Conservation (phyloP, 208 protist genomes). For the Lotmaria passim region DNA sequence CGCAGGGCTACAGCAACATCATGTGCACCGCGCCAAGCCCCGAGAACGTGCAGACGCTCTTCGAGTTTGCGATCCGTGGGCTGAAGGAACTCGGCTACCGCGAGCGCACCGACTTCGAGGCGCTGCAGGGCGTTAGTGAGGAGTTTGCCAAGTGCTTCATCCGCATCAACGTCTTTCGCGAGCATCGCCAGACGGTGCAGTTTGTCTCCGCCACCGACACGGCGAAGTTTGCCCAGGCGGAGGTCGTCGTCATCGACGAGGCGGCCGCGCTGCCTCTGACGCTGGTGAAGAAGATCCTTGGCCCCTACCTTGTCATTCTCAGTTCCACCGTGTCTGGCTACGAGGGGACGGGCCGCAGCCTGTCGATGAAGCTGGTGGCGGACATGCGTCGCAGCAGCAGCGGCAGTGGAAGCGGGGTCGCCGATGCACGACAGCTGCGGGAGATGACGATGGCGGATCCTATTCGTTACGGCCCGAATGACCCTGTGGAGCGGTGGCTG, state of each 20-base stretch:
- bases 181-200: constrained; percentile 98
- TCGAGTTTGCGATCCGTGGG: constrained; percentile 98
- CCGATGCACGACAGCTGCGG: constrained; percentile 76
- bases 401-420: constrained; percentile 26
- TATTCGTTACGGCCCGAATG: constrained; percentile 97
- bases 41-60: constrained; percentile 99
- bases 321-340: constrained; percentile 99
- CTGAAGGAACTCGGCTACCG: constrained; percentile 96
- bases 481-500: constrained; percentile 98
- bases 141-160: constrained; percentile 97
- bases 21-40: constrained; percentile 98
- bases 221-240: constrained; percentile 94
- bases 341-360: constrained; percentile 98
- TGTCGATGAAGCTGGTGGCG: constrained; percentile 99
- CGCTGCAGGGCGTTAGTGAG: constrained; percentile 92
- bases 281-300: constrained; percentile 96
- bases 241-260: constrained; percentile 99
- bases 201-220: constrained; percentile 95
- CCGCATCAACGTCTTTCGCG: constrained; percentile 97
- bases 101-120: constrained; percentile 98
- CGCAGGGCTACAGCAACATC: constrained; percentile 99
- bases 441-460: constrained; percentile 97
- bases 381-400: constrained; percentile 94
- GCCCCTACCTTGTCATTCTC: constrained; percentile 98
- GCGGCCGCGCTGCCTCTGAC: constrained; percentile 99